phyloP scores from a whole-genome alignment of 371 early-diverging fungal genomes.

The Mucor circinelloides region DNA sequence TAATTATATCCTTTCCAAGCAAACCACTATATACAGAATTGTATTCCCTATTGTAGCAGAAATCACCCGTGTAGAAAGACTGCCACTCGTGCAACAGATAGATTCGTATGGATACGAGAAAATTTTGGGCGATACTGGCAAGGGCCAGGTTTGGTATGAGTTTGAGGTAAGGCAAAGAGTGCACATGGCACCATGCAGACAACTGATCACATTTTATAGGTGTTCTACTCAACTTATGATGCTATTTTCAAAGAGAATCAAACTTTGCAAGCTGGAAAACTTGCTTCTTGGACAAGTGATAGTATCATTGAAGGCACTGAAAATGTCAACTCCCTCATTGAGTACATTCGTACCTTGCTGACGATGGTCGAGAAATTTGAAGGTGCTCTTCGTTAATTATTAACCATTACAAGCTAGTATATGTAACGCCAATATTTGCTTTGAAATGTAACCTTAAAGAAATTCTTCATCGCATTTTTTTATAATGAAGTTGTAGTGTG shows the following conservation, averaged over 20 bases:
- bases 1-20: slow-evolving; percentile 35
- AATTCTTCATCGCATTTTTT: no score
- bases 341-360: slow-evolving; percentile 42
- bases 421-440: no score
- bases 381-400: background rate
- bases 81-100: slow-evolving; percentile 35
- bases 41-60: slow-evolving; percentile 56
- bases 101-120: slow-evolving; percentile 37
- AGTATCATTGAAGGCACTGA: slow-evolving; percentile 36
- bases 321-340: slow-evolving; percentile 23
- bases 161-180: slow-evolving; percentile 29
- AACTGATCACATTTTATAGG: background rate
- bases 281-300: slow-evolving; percentile 50
- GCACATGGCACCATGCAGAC: background rate
- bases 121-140: slow-evolving; percentile 40
- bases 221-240: slow-evolving; percentile 34
- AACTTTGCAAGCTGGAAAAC: slow-evolving; percentile 36
- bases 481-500: no score
- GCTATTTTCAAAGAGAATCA: slow-evolving; percentile 40
- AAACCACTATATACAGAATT: slow-evolving; percentile 42
- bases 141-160: slow-evolving; percentile 48
- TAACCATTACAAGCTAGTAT: background rate
- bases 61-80: slow-evolving; percentile 45
- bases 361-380: slow-evolving; percentile 36
- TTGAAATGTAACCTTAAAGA: no score